Percentiles rank a stretch among this genome's conserved stretches.
Evolutionary conservation across 331 rosid species (phyloP).

Genomic region (Pyrus hybrid): DNA sequence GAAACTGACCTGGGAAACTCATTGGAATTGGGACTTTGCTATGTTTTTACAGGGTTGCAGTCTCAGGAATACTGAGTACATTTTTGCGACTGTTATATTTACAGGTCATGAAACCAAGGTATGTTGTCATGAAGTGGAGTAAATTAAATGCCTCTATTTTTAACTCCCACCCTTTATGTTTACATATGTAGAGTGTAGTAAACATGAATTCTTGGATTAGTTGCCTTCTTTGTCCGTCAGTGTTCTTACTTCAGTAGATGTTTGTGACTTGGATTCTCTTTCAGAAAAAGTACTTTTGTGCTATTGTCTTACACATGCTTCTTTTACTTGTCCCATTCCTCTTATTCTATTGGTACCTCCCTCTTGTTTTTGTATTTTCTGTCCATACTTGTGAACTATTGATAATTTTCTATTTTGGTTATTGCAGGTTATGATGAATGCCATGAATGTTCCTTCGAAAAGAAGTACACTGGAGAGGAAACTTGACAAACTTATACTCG

Average conservation of each 20-base stretch:
- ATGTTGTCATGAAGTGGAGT: slow-evolving; percentile 14
- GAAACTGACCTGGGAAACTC: not conserved
- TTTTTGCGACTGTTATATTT: slow-evolving; percentile 81
- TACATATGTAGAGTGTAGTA: not conserved
- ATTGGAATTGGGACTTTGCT: slow-evolving; percentile 2
- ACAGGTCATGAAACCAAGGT: slow-evolving; percentile 98
- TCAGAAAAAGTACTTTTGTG: not conserved
- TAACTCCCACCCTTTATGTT: not conserved
- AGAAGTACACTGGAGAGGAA: slow-evolving; percentile 95
- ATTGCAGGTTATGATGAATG: slow-evolving; percentile 96
- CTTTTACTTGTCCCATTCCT: not conserved
- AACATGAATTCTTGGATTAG: not conserved
- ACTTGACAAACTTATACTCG: slow-evolving; percentile 88
- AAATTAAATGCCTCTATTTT: not conserved
- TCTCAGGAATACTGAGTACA: slow-evolving; percentile 83
- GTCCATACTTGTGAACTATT: slow-evolving; percentile 16
- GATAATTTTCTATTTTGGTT: not conserved
- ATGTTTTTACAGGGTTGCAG: slow-evolving; percentile 81
- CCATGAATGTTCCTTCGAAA: slow-evolving; percentile 98
- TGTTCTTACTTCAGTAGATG: not conserved
- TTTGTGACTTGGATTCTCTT: not conserved
- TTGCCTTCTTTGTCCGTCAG: not conserved
- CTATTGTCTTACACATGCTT: not conserved
- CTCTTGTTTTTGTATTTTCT: not conserved
- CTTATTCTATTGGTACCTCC: not conserved